phyloP scores from a whole-genome alignment of 1,284 basidiomycete genomes.

The Porodaedalea pini region DNA sequence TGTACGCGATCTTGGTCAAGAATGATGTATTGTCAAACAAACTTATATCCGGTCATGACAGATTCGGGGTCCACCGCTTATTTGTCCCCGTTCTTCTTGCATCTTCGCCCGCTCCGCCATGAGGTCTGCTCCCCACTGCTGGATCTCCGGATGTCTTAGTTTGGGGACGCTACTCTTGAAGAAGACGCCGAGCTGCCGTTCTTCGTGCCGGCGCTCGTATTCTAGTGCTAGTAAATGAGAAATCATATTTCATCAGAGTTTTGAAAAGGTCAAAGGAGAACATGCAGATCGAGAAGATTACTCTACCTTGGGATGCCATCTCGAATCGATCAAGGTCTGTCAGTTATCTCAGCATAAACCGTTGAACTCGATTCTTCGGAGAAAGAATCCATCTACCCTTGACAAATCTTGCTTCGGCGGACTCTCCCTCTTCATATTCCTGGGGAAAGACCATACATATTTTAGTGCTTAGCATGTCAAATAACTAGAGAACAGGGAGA shows the following conservation, averaged over 20 bases:
- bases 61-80: not conserved
- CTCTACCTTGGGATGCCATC: slow-evolving; percentile 79
- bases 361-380: not conserved
- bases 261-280: too few species aligned
- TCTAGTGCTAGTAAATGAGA: slow-evolving; percentile 53
- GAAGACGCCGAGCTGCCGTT: slow-evolving; percentile 58
- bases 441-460: slow-evolving; percentile 39
- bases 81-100: not conserved
- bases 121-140: slow-evolving; percentile 69
- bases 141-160: slow-evolving; percentile 74
- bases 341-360: not conserved
- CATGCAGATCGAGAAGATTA: not conserved
- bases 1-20: too few species aligned
- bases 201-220: slow-evolving; percentile 57
- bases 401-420: slow-evolving; percentile 85
- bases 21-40: too few species aligned
- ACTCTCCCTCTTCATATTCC: slow-evolving; percentile 88
- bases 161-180: slow-evolving; percentile 72
- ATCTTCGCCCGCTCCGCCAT: slow-evolving; percentile 45
- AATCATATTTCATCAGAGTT: not conserved
- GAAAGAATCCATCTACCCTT: slow-evolving; percentile 57
- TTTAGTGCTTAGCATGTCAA: too few species aligned
- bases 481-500: too few species aligned
- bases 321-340: slow-evolving; percentile 90
- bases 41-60: not conserved